Evolutionary conservation across 345 rosid genomes (phyloP), one percentile per base, ranked within the genome.

Genomic region (Citrus unshiu): DNA sequence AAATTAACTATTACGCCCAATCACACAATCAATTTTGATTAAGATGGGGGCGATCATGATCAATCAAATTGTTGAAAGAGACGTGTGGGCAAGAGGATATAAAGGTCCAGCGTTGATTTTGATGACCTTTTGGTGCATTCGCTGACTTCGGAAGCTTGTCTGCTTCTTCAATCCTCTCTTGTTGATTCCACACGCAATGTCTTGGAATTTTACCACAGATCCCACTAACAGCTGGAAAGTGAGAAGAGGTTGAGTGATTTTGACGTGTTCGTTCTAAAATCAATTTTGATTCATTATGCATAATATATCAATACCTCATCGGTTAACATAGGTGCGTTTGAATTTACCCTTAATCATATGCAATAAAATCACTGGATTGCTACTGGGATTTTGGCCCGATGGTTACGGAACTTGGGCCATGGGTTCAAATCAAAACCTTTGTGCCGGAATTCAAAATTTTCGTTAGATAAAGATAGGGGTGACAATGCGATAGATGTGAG

Each of bases 121-220:
- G 81, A 69, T 65, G 83, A 69, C 67, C 51, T 3, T 46, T 69
- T n/a, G 2, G 24, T 32, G 27, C 24, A 4, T 59, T 65, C 77
- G 82, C 78, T 51, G 80, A 54, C 61, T 60, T 71, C 35, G 60
- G 35, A 78, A 79, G 80, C 22, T 46, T 58, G 32, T 19, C 39
- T 74, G 43, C 58, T 39, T 21, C 61, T 19, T 46, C 70, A 70
- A 43, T 64, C 25, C 13, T 22, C 34, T 1, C 12, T 7, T 29
- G 3, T 59, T 72, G 70, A 74, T 68, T 72, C 78, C 37, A 40
- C 43, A 78, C 74, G 76, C 85, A 85, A 83, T 0, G 4, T 37
- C 21, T 3, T n/a, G 27, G 54, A 65, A 73, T 0, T 7, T 57
- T 4, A 8, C 1, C 60, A 24, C n/a, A 14, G n/a, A 46, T 13